phyloP scores from a whole-genome alignment of 176 grass and related monocot genomes.

The Triticum dicoccoides region DNA sequence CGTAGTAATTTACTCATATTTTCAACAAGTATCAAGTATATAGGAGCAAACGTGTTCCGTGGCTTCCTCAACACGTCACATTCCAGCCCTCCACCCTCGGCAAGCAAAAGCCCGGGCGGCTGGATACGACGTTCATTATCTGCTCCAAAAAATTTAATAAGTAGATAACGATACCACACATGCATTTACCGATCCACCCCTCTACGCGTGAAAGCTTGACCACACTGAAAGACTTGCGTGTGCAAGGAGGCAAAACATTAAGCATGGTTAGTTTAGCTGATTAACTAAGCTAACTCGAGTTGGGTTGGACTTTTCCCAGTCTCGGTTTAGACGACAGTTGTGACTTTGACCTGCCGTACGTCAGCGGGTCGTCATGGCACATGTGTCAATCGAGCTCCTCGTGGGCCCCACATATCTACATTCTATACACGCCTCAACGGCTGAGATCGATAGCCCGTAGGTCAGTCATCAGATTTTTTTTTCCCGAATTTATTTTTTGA shows the following conservation, averaged over 20 bases:
- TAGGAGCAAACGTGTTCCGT: not conserved
- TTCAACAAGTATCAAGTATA: too few species aligned
- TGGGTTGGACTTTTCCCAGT: not conserved
- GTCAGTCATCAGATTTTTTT: not conserved
- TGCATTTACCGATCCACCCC: not conserved
- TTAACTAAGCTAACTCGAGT: not conserved
- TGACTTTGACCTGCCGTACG: not conserved
- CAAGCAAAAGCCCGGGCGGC: not conserved
- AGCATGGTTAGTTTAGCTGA: not conserved
- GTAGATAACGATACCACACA: not conserved
- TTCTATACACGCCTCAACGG: not conserved
- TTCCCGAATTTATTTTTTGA: too few species aligned
- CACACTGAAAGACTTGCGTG: not conserved
- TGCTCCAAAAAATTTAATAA: not conserved
- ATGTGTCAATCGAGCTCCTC: not conserved
- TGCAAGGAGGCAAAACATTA: not conserved
- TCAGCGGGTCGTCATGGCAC: slow-evolving; percentile 8
- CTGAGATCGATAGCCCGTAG: not conserved
- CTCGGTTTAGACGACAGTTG: not conserved
- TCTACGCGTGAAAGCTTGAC: not conserved
- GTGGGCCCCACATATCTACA: not conserved
- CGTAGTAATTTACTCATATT: too few species aligned
- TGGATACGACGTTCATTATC: not conserved
- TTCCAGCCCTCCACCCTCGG: not conserved
- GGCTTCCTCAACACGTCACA: not conserved